phyloP scores from a whole-genome alignment of 768 basidiomycete genomes.

The Fomitopsis pulvina region DNA sequence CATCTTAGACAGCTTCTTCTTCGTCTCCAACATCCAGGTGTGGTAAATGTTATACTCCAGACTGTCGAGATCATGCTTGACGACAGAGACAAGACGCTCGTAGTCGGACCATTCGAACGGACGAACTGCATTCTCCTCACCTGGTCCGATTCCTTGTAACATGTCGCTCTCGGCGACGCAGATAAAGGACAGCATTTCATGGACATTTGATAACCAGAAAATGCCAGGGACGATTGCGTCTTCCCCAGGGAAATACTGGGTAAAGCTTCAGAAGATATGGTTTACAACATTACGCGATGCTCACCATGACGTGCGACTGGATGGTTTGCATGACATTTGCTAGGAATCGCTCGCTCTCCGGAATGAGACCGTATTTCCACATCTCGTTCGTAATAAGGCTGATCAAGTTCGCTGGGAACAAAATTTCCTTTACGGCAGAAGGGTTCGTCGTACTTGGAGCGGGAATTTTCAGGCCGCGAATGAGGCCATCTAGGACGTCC shows the following conservation, averaged over 20 bases:
- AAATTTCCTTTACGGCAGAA: slow-evolving; percentile 92
- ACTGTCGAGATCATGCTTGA: slow-evolving; percentile 97
- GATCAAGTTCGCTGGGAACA: slow-evolving; percentile 98
- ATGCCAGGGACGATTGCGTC: slow-evolving; percentile 95
- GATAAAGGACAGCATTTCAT: slow-evolving; percentile 98
- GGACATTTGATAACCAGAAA: slow-evolving; percentile 99
- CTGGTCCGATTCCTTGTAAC: slow-evolving; percentile 95
- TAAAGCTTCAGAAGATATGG: slow-evolving; percentile 7
- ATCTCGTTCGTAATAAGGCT: slow-evolving; percentile 98
- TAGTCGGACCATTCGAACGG: slow-evolving; percentile 97
- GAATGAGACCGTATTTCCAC: slow-evolving; percentile 99
- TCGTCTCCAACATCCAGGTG: slow-evolving; percentile 98
- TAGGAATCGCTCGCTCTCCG: slow-evolving; percentile 95
- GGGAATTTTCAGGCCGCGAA: slow-evolving; percentile 90
- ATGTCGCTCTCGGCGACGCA: slow-evolving; percentile 99
- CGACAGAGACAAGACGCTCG: slow-evolving; percentile 93
- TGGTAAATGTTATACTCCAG: slow-evolving; percentile 99
- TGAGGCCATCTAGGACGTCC: slow-evolving; percentile 85
- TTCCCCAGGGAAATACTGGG: slow-evolving; percentile 83
- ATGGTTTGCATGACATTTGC: slow-evolving; percentile 99
- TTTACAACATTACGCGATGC: slow-evolving; percentile 23
- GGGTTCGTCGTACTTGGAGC: slow-evolving; percentile 85
- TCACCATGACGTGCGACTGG: slow-evolving; percentile 95
- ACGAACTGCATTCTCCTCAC: slow-evolving; percentile 86
- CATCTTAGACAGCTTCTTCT: slow-evolving; percentile 95